Conservation (phyloP, 1,284 basidiomycete species). For the Ceratobasidium sp. region DNA sequence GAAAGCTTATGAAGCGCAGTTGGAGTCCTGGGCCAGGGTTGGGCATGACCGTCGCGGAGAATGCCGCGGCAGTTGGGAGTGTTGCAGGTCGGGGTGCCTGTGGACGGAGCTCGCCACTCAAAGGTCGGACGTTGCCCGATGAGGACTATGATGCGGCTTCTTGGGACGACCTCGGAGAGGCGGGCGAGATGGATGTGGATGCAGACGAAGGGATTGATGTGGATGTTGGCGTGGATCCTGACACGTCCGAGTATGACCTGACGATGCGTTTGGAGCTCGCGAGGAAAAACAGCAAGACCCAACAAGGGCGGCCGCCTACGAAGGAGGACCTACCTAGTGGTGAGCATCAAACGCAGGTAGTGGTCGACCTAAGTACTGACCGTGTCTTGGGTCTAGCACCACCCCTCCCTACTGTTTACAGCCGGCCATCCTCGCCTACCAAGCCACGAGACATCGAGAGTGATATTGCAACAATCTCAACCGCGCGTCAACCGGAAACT, state of each 20-base stretch:
- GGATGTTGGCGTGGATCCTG: conserved; percentile 36
- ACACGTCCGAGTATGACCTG: conserved; percentile 77
- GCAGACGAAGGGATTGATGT: conserved; percentile 62
- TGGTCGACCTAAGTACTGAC: background rate
- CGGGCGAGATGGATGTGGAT: conserved; percentile 54
- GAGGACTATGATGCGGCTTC: conserved; percentile 38
- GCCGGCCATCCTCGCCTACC: conserved; percentile 37
- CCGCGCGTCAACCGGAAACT: conserved; percentile 33
- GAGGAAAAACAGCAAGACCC: conserved; percentile 82
- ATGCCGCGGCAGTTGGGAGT: background rate
- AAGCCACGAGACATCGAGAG: conserved; percentile 39
- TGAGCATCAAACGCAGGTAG: background rate
- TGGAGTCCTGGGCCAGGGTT: conserved; percentile 42
- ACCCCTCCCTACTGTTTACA: conserved; percentile 40
- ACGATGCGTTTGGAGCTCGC: conserved; percentile 81
- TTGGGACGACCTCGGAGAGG: conserved; percentile 57
- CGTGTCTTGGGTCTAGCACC: background rate
- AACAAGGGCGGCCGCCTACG: conserved; percentile 58
- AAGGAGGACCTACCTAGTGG: conserved; percentile 58
- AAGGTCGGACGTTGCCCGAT: conserved; percentile 40
- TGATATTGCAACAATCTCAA: conserved; percentile 41
- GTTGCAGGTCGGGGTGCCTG: conserved; percentile 4
- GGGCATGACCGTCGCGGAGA: conserved; percentile 21
- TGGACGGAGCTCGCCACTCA: conserved; percentile 39
- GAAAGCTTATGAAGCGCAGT: conserved; percentile 40